A percentile compares a stretch with the other conserved stretches of the same genome.
Conservation (phyloP, 1,139 yeast genomes). For the Kurtzmaniella quercitrusa region DNA sequence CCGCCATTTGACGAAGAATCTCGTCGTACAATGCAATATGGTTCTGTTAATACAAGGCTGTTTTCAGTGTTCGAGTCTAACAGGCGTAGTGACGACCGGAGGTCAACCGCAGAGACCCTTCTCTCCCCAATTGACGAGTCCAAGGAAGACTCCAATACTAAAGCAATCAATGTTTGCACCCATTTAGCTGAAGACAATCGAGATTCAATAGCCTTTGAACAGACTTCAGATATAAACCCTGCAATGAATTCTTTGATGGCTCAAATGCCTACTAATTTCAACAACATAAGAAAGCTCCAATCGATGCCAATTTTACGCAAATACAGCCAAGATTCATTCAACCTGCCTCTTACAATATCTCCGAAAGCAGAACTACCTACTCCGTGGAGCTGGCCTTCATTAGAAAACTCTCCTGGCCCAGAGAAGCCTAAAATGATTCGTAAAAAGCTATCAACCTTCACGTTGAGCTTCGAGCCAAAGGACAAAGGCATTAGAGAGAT, state of each 20-base stretch:
- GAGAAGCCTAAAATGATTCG: constrained; percentile 1
- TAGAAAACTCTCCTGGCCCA: not conserved
- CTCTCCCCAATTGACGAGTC: too few relatives aligned
- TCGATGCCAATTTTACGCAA: constrained; percentile 6
- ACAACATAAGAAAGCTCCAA: constrained; percentile 1
- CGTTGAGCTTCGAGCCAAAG: constrained; percentile 4
- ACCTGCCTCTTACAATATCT: constrained; percentile 36
- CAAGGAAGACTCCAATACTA: too few relatives aligned
- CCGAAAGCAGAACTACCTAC: constrained; percentile 32
- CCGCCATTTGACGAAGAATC: constrained; percentile 5
- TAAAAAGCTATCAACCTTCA: constrained; percentile 6
- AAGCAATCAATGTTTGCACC: too few relatives aligned
- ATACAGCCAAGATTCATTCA: constrained; percentile 22
- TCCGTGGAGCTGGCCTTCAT: constrained; percentile 16
- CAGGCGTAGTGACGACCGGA: not conserved
- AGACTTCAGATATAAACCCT: too few relatives aligned
- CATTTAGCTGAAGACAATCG: too few relatives aligned
- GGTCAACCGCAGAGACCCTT: too few relatives aligned
- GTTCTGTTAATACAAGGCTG: not conserved
- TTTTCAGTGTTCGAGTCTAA: not conserved
- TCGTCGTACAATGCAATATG: not conserved
- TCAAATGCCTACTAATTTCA: not conserved
- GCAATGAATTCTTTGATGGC: too few relatives aligned
- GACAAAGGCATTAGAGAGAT: not conserved
- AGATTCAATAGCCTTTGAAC: too few relatives aligned